A percentile compares a stretch with the other conserved stretches of the same genome.
phyloP scores from a whole-genome alignment of 495 filamentous ascomycete species.

The Hyaloscypha finlandica region DNA sequence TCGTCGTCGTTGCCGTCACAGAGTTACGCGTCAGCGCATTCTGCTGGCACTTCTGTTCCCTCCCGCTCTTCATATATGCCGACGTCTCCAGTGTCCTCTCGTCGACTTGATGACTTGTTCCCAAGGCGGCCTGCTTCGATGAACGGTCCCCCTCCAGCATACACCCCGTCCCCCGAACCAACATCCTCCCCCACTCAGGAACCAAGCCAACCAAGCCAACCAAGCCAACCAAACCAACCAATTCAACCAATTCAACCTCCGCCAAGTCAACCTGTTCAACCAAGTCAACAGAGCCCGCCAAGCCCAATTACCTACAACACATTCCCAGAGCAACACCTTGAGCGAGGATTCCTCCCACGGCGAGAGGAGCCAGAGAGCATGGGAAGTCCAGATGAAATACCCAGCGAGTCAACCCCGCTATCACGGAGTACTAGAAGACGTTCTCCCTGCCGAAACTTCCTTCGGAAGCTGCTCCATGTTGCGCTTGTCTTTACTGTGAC shows the following conservation, averaged over 20 bases:
- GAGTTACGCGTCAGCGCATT: conserved; percentile 22
- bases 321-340: conserved; percentile 27
- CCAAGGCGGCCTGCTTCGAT: conserved; percentile 12
- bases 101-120: conserved; percentile 9
- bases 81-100: conserved; percentile 5
- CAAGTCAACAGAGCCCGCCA: conserved; percentile 1
- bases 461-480: conserved; percentile 12
- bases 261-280: neutral
- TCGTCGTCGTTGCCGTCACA: conserved; percentile 7
- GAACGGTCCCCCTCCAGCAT: conserved; percentile 27
- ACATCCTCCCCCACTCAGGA: neutral
- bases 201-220: neutral
- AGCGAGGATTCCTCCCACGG: conserved; percentile 20
- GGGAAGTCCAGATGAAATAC: conserved; percentile 21
- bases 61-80: conserved; percentile 19
- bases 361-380: conserved; percentile 30
- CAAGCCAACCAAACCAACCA: neutral
- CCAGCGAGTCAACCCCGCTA: conserved; percentile 23
- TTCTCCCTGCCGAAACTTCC: neutral
- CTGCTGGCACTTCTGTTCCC: neutral
- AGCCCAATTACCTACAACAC: conserved; percentile 24
- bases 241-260: neutral
- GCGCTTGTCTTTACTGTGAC: conserved; percentile 16
- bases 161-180: conserved; percentile 16
- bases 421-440: neutral